phyloP scores from a whole-genome alignment of 2,329 filamentous ascomycete species.

The Claviceps lovelessii region DNA sequence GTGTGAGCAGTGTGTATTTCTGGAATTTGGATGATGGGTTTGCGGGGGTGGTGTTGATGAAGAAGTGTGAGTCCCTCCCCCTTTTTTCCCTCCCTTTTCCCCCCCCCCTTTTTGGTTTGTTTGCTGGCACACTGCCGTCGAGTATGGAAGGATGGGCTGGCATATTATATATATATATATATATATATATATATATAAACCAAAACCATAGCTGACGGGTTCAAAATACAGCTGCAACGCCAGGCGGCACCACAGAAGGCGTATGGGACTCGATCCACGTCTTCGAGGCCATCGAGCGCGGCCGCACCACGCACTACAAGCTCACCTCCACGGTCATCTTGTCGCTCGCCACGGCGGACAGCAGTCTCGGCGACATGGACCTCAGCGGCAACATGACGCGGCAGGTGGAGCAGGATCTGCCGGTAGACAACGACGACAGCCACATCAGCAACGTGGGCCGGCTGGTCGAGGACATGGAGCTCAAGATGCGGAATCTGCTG shows the following conservation, averaged over 20 bases:
- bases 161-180: too few species aligned
- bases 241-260: constrained; percentile 53
- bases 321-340: constrained; percentile 94
- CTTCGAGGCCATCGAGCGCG: constrained; percentile 88
- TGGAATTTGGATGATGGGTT: constrained; percentile 98
- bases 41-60: constrained; percentile 85
- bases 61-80: constrained; percentile 55
- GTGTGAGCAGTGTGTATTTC: constrained; percentile 90
- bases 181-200: too few species aligned
- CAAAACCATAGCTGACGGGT: too few species aligned
- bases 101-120: not conserved
- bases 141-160: not conserved
- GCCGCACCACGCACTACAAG: constrained; percentile 89
- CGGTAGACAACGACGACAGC: constrained; percentile 76
- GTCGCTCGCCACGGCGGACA: constrained; percentile 51
- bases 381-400: constrained; percentile 96
- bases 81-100: not conserved
- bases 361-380: constrained; percentile 67
- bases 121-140: not conserved
- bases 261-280: constrained; percentile 99
- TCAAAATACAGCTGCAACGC: constrained; percentile 37
- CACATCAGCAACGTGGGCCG: constrained; percentile 92
- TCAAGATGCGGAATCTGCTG: constrained; percentile 95
- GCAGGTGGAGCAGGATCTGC: constrained; percentile 83
- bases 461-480: constrained; percentile 97